These are phyloP conservation scores for Gossypium trilobum DNA, from an alignment of 441 rosid species.

Conservation along the genomic window DNA sequence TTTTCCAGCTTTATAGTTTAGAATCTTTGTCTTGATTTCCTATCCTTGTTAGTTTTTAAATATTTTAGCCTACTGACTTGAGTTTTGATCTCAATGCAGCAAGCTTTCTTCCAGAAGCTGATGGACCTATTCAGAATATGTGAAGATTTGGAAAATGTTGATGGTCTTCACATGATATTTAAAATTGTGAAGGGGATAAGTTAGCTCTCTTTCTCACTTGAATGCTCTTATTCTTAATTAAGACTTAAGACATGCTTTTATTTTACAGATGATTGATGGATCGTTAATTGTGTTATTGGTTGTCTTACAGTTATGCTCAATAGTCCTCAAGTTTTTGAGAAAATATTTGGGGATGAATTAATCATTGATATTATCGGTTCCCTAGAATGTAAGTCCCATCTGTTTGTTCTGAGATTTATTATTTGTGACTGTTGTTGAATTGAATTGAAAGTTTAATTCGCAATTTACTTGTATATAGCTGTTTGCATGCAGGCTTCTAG, in stretches of 20 bases:
- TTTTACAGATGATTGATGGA: slow-evolving; percentile 11
- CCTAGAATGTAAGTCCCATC: slow-evolving; percentile 75
- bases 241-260: background rate
- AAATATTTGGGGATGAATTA: slow-evolving; percentile 84
- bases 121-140: slow-evolving; percentile 76
- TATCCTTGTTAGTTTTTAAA: slow-evolving; percentile 6
- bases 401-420: background rate
- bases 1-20: background rate
- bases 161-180: slow-evolving; percentile 88
- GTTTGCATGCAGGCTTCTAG: background rate
- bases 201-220: slow-evolving; percentile 30
- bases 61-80: background rate
- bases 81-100: slow-evolving; percentile 46
- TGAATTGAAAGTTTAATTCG: background rate
- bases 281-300: slow-evolving; percentile 21
- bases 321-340: slow-evolving; percentile 82
- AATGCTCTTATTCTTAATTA: background rate
- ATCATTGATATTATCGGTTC: slow-evolving; percentile 92
- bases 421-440: background rate
- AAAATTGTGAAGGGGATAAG: slow-evolving; percentile 90
- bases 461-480: background rate
- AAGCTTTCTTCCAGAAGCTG: slow-evolving; percentile 75
- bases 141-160: slow-evolving; percentile 79
- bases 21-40: background rate
- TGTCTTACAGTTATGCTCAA: slow-evolving; percentile 72